A percentile compares a stretch with the other conserved stretches of the same genome.
Conservation (phyloP, 2,329 filamentous ascomycete species). For the Aphanoascus verrucosus region DNA sequence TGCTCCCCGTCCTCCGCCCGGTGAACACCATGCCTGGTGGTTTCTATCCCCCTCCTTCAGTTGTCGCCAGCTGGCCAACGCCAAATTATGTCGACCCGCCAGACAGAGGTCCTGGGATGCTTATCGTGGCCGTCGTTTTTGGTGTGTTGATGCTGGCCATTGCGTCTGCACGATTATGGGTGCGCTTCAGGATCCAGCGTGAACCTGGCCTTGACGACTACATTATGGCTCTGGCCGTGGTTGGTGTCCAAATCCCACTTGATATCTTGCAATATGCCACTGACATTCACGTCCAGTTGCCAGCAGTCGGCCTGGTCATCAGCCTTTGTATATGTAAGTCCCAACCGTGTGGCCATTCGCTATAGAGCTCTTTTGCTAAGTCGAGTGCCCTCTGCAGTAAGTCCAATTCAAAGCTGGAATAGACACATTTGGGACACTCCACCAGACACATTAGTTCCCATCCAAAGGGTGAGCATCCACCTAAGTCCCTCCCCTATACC, state of each 20-base stretch:
- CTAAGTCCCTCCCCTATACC: background rate
- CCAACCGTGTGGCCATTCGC: background rate
- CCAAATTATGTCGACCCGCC: conserved; percentile 3
- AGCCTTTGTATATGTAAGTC: background rate
- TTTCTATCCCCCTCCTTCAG: conserved; percentile 1
- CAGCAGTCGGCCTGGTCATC: conserved; percentile 4
- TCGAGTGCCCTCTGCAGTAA: background rate
- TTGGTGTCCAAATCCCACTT: background rate
- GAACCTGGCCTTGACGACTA: conserved; percentile 9
- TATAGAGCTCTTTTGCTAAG: background rate
- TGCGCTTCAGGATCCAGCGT: conserved; percentile 4
- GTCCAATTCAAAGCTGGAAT: conserved; percentile 3
- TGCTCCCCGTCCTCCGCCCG: no score
- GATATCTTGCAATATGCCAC: no score
- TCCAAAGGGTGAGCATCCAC: conserved; percentile 1
- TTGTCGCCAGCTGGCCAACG: conserved; percentile 4
- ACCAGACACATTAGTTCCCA: background rate
- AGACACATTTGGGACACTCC: conserved; percentile 9
- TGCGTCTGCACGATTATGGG: conserved; percentile 5
- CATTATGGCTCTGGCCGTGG: conserved; percentile 1
- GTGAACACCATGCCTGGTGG: conserved; percentile 5
- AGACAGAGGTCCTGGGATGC: background rate
- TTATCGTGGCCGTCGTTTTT: background rate
- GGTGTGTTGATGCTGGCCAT: background rate
- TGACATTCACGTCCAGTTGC: background rate